phyloP scores from a whole-genome alignment of 495 filamentous ascomycete species.

The Aspergillus taichungensis region DNA sequence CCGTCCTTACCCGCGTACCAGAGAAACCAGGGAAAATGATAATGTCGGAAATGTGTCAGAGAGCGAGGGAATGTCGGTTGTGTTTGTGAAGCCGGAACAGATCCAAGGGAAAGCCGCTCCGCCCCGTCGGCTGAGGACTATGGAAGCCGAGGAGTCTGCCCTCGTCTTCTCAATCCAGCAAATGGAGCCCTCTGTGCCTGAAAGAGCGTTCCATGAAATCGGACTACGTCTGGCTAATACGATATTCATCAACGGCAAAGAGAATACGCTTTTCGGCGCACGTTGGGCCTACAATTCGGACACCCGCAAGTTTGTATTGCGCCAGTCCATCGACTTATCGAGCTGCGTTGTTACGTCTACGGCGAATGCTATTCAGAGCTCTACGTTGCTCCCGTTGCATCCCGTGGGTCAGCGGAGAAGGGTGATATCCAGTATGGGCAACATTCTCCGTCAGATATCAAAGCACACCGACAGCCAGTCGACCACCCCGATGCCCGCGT shows the following conservation, averaged over 20 bases:
- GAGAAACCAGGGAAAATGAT: neutral
- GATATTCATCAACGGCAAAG: conserved; percentile 60
- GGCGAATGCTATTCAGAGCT: conserved; percentile 11
- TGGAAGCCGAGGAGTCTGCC: conserved; percentile 24
- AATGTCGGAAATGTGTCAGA: conserved; percentile 5
- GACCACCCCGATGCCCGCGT: conserved; percentile 52
- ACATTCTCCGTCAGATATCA: conserved; percentile 63
- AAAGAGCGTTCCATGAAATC: conserved; percentile 18
- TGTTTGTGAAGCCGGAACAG: conserved; percentile 16
- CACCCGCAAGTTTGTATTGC: conserved; percentile 14
- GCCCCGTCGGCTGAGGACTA: conserved; percentile 23
- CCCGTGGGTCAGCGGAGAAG: conserved; percentile 56
- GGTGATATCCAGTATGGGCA: conserved; percentile 65
- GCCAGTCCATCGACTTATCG: conserved; percentile 22
- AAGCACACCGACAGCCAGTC: conserved; percentile 37
- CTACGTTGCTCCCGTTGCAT: conserved; percentile 43
- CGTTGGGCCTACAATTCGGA: conserved; percentile 38
- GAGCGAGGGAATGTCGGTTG: conserved; percentile 27
- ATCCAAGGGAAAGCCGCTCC: conserved; percentile 26
- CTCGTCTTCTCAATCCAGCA: conserved; percentile 22
- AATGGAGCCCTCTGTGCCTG: neutral
- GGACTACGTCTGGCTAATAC: conserved; percentile 67
- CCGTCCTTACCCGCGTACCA: conserved; percentile 2
- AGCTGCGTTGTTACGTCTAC: conserved; percentile 19
- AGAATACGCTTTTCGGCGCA: conserved; percentile 50